Evolutionary conservation across 2,329 filamentous ascomycete genomes (phyloP).

Genomic region (Pyrenophora seminiperda): DNA sequence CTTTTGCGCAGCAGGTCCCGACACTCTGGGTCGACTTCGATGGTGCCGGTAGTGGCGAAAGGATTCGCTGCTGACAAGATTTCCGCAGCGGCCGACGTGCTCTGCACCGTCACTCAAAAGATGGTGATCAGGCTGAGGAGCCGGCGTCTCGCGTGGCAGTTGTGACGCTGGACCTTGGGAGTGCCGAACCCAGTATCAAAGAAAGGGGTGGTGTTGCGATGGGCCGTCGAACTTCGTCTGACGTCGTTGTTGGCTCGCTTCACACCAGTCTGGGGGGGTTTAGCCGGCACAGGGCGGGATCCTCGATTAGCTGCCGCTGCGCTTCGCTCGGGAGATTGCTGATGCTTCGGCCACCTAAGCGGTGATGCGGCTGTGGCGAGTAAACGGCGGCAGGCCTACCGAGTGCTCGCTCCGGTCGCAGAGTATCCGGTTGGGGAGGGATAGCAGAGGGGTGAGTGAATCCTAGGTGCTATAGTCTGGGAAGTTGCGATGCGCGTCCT

Average conservation of each 20-base stretch:
- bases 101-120: conserved; percentile 16
- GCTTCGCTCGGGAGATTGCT: conserved; percentile 35
- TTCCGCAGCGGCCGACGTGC: conserved; percentile 14
- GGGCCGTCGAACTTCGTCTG: conserved; percentile 30
- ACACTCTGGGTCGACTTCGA: conserved; percentile 32
- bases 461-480: conserved; percentile 16
- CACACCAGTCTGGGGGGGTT: conserved; percentile 43
- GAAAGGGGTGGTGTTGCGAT: conserved; percentile 24
- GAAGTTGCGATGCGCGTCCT: conserved; percentile 18
- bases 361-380: conserved; percentile 24
- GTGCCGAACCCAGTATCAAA: conserved; percentile 22
- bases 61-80: conserved; percentile 30
- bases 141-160: conserved; percentile 16
- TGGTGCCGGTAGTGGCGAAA: conserved; percentile 36
- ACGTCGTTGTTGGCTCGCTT: conserved; percentile 47
- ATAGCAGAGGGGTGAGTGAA: conserved; percentile 10
- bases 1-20: conserved; percentile 29
- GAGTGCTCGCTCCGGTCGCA: conserved; percentile 28
- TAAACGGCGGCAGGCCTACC: conserved; percentile 34
- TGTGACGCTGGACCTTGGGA: conserved; percentile 17
- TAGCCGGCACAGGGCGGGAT: conserved; percentile 45
- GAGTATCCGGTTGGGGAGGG: too few species aligned
- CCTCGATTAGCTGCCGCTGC: conserved; percentile 47
- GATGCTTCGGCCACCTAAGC: conserved; percentile 23
- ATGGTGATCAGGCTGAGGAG: conserved; percentile 16